Base-by-base conservation (phyloP, 2,329 filamentous ascomycete species). In the Aureobasidium subglaciale region DNA sequence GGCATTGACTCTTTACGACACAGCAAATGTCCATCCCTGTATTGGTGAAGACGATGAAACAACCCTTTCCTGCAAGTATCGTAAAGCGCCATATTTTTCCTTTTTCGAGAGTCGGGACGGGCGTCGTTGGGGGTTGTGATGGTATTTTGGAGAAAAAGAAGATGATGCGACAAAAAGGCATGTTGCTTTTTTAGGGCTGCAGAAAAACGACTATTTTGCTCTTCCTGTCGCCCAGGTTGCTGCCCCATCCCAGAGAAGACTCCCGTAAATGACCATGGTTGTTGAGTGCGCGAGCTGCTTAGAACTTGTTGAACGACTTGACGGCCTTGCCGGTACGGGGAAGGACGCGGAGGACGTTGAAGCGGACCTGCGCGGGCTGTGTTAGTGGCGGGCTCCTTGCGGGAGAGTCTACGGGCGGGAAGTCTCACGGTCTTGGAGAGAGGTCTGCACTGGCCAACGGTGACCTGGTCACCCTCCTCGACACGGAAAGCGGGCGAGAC, bases 401-500 rank as follows among this genome's bases (percentile, higher is more conserved):
- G 20, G 29, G 10, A 29, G 16, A 3, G 18, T 7, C 18, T n/a
- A 5, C 5, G 25, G 5, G 7, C 4, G 22, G 37, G 18, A 9
- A 13, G 37, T 89, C 68, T 88, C 32, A 99, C 95, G 76, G 93
- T 99, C 89, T 99, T 99, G 88, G 86, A 91, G 72, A 99, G 84
- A 73, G 93, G 93, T 78, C 93, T 84, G 89, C 93, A 99, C 84
- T 99, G 93, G 80, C 93, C 93, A 78, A 99, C 92, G 70, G 92
- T 96, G 71, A 99, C 95, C 81, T 92, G 87, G 80, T 99, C 93
- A 85, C 93, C 95, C 76, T 97, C 92, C 83, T 95, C 88, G 70
- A 97, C 91, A 96, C 93, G 93, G 90, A 99, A 99, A 78, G 92
- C 92, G 70, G 93, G 93, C 65, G 91, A 96, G 72, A 97, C 92